Conservation (phyloP, 176 grass and related monocot species). For the Triticum monococcum region DNA sequence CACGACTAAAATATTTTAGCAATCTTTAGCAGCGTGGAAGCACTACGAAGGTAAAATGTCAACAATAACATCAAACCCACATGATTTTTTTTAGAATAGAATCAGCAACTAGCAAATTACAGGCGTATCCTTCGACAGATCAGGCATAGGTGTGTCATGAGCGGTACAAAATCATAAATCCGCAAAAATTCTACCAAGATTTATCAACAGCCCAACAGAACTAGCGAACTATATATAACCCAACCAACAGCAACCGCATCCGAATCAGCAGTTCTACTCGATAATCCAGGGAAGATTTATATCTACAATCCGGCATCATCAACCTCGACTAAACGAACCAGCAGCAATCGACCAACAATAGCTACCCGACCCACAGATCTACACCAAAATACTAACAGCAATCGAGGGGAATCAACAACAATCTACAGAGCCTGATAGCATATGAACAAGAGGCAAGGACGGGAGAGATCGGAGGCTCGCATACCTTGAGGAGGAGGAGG, state of each 20-base stretch:
- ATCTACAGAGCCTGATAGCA: too few relatives aligned
- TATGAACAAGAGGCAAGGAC: too few relatives aligned
- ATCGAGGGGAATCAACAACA: background rate
- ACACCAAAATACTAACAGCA: background rate
- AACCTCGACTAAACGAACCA: background rate
- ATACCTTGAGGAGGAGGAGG: background rate
- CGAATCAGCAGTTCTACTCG: background rate
- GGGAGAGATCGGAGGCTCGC: background rate
- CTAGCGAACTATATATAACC: background rate
- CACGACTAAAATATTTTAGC: too few relatives aligned
- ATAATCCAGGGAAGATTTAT: background rate
- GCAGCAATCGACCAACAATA: background rate
- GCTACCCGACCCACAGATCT: background rate
- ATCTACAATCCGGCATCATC: background rate
- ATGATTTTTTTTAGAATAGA: too few relatives aligned
- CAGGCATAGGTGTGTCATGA: too few relatives aligned
- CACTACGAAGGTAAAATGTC: too few relatives aligned
- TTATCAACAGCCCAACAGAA: background rate
- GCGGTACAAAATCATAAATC: too few relatives aligned
- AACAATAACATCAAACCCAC: too few relatives aligned
- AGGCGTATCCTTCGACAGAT: too few relatives aligned
- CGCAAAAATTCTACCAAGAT: too few relatives aligned
- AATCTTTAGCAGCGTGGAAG: too few relatives aligned
- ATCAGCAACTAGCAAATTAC: background rate
- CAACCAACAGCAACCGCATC: background rate